phyloP scores from a whole-genome alignment of 441 rosid genomes.

The Gossypium laxum region DNA sequence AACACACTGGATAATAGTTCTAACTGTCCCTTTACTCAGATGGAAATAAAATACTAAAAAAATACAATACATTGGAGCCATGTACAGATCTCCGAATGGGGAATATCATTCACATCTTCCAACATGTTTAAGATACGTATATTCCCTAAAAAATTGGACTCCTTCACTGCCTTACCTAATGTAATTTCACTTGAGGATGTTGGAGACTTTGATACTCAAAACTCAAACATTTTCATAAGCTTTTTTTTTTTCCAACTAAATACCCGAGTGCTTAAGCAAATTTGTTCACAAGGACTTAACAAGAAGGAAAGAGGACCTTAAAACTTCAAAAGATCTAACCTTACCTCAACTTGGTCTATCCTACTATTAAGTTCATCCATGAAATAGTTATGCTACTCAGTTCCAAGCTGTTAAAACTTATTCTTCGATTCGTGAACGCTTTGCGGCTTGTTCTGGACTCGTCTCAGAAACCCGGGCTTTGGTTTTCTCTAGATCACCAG shows the following conservation, averaged over 20 bases:
- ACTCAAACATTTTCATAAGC: conserved; percentile 15
- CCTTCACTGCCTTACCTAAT: background rate
- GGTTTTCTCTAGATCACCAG: conserved; percentile 22
- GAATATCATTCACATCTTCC: background rate
- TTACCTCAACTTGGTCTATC: conserved; percentile 19
- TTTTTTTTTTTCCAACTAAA: conserved; percentile 5
- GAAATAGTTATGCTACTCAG: conserved; percentile 11
- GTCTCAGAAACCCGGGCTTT: conserved; percentile 19
- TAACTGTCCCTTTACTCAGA: no score
- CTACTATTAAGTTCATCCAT: conserved; percentile 16
- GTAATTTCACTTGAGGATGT: conserved; percentile 4
- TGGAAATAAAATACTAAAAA: no score
- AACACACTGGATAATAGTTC: no score
- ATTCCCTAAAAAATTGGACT: background rate
- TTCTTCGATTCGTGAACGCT: conserved; percentile 38
- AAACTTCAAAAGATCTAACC: conserved; percentile 19
- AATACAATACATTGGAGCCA: background rate
- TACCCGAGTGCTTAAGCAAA: conserved; percentile 4
- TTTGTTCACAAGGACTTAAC: conserved; percentile 6
- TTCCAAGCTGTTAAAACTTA: conserved; percentile 17
- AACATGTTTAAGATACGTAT: background rate
- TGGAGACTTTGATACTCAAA: conserved; percentile 10
- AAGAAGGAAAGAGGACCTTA: conserved; percentile 11
- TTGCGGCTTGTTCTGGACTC: conserved; percentile 26
- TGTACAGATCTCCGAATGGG: background rate